Base-by-base conservation (phyloP, 208 protist genomes). In the Lotmaria passim region DNA sequence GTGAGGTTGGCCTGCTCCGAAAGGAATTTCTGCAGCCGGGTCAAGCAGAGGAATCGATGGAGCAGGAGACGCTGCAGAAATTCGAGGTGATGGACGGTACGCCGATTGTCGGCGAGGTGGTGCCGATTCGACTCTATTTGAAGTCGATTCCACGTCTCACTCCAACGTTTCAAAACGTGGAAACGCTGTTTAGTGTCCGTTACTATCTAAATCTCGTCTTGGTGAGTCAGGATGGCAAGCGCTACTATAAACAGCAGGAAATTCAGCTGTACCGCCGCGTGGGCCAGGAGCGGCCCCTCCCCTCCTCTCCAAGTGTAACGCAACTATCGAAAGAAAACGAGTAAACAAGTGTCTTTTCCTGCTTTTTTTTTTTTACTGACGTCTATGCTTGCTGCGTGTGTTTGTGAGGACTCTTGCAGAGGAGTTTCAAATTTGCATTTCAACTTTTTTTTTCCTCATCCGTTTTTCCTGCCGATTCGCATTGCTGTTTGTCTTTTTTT, bases 51-150 rank as follows among this genome's bases (percentile, higher is more conserved):
- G 81, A 93, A 23, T 39, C 65, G 26, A 68, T 83, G 71, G 79
- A 95, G 36, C 74, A 75, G 21, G 90, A 97, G 65, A 92, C 85
- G 33, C 71, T 97, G 61, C 87, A 93, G 70, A 92, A 89, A 67
- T 96, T 93, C 69, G 93, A 97, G 64, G 84, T 97, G 28, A 96
- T 97, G 90, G 93, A 97, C 64, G 93, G 93, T 43, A 88, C 83
- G 0, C 93, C 93, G 24, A 91, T 96, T 65, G 82, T 89, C 14
- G 91, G 92, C 3, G 93, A 97, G 65, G 87, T 97, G 21, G 79
- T 97, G n/a, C 93, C 93, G 8, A 94, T 97, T 47, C 87, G 93
- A 0, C 65, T 97, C 21, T 96, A 91, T 39, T 77, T 97, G 12
- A 74, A 82, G 33, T 79, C 84, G 43, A 78, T 96, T 46, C 90